Evolutionary conservation across 1,139 yeast species (phyloP), one percentile per base, ranked within the genome.

Genomic region (Pichia terricola): DNA sequence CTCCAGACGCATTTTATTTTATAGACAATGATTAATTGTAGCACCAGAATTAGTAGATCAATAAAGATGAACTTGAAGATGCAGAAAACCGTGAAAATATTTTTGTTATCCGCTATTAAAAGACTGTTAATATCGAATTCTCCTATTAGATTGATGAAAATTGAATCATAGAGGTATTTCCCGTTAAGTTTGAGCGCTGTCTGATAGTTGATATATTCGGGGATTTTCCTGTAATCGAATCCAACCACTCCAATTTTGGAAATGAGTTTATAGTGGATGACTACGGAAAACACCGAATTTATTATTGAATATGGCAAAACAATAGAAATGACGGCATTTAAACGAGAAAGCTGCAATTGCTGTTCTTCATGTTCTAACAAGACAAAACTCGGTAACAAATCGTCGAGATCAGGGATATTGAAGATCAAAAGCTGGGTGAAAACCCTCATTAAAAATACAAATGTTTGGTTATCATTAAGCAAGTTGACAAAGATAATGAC

Each of bases 401-500:
- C 38, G 3, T 44, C 40, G 10, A 39, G 38, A 25, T 42, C 41
- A 2, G 48, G 48, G 6, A 45, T 42, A 30, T 30, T 42, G 36
- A 34, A 42, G 6, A 45, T 33, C 1, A 42, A 11, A 6, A 27
- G 25, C n/a, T 45, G 48, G 2, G 42, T 40, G 22, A 45, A 28
- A 9, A 35, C 35, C 22, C 43, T 33, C 4, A 45, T 28, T 3
- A 40, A 28, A 25, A 45, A 42, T 9, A 10, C 32, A 16, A 45
- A 42, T 4, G 28, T 5, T 34, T 38, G 36, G 10, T 30, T 33
- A 38, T 43, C 46, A n/a, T 35, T 46, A 22, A 45, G 28, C n/a
- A 40, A 43, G 11, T 44, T 33, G 35, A 38, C 7, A 36, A 43
- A 45, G 7, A 45, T 42, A n/a, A 45, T n/a, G 8, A 42, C 22